phyloP scores from a whole-genome alignment of 352 stramenopile species.

The Halophytophthora batemanensis region DNA sequence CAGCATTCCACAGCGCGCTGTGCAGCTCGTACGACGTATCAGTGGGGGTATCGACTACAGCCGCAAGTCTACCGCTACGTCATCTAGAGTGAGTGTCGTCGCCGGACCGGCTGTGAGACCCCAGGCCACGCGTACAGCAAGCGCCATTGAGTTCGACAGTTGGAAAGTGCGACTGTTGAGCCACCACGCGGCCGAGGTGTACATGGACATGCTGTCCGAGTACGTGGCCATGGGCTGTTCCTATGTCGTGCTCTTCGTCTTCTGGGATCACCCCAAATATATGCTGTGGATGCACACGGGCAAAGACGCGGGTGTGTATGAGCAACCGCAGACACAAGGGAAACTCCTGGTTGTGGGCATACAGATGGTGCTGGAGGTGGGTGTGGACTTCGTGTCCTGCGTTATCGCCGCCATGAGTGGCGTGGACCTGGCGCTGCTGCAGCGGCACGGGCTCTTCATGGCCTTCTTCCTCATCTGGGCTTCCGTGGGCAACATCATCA shows the following conservation, averaged over 20 bases:
- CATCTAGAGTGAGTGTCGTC: not conserved
- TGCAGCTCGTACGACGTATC: not conserved
- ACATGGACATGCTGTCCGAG: conserved; percentile 39
- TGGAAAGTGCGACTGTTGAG: conserved; percentile 11
- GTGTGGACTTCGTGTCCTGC: conserved; percentile 26
- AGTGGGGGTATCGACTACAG: not conserved
- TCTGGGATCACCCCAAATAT: conserved; percentile 32
- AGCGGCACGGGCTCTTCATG: conserved; percentile 20
- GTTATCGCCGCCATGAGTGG: conserved; percentile 18
- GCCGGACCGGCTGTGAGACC: not conserved
- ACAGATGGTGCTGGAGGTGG: conserved; percentile 18
- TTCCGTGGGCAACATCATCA: conserved; percentile 21
- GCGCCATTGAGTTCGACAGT: conserved; percentile 7
- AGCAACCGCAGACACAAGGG: conserved; percentile 4
- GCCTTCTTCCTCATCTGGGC: conserved; percentile 15
- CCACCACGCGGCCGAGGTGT: conserved; percentile 20
- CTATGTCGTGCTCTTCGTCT: conserved; percentile 30
- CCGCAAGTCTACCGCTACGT: no score
- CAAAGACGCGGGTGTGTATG: not conserved
- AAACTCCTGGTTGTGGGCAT: conserved; percentile 4
- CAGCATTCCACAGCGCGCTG: not conserved
- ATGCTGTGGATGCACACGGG: not conserved
- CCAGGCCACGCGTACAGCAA: conserved; percentile 2
- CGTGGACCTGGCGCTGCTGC: conserved; percentile 20
- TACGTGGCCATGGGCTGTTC: conserved; percentile 50